Conservation (phyloP, 1,284 basidiomycete genomes). For the Fomitopsis palustris region DNA sequence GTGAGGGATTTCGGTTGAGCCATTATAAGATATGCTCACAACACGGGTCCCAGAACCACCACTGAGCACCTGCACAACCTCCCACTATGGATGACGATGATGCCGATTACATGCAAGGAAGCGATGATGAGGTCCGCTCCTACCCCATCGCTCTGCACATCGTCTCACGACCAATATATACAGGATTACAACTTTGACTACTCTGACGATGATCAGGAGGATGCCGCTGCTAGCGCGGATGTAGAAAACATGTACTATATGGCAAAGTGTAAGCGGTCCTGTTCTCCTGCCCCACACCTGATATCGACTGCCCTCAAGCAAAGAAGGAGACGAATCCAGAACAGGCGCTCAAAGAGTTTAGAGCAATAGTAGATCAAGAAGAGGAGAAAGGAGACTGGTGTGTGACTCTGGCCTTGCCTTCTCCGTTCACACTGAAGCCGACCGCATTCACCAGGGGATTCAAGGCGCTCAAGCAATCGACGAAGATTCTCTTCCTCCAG, state of each 20-base stretch:
- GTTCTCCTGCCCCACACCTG: background rate
- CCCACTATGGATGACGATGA: conserved; percentile 78
- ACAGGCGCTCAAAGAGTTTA: conserved; percentile 85
- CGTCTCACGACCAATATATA: conserved; percentile 9
- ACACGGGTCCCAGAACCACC: no score
- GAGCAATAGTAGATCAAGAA: conserved; percentile 85
- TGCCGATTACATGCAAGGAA: conserved; percentile 86
- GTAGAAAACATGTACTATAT: conserved; percentile 99
- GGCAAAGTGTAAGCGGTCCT: conserved; percentile 75
- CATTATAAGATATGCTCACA: background rate
- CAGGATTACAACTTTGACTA: conserved; percentile 98
- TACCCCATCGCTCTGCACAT: background rate
- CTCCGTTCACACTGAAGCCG: background rate
- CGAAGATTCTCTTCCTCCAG: conserved; percentile 87
- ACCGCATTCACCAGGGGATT: conserved; percentile 73
- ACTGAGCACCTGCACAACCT: background rate
- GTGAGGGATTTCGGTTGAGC: background rate
- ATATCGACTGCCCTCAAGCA: conserved; percentile 41
- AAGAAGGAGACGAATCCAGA: conserved; percentile 92
- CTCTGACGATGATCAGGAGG: conserved; percentile 85
- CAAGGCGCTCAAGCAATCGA: conserved; percentile 97
- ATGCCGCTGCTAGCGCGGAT: conserved; percentile 81
- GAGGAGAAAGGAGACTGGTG: conserved; percentile 92
- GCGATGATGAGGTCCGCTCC: conserved; percentile 70
- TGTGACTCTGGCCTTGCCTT: background rate